A percentile compares a stretch with the other conserved stretches of the same genome.
Evolutionary conservation across 768 basidiomycete species (phyloP).

Genomic region (Boletus coccyginus): DNA sequence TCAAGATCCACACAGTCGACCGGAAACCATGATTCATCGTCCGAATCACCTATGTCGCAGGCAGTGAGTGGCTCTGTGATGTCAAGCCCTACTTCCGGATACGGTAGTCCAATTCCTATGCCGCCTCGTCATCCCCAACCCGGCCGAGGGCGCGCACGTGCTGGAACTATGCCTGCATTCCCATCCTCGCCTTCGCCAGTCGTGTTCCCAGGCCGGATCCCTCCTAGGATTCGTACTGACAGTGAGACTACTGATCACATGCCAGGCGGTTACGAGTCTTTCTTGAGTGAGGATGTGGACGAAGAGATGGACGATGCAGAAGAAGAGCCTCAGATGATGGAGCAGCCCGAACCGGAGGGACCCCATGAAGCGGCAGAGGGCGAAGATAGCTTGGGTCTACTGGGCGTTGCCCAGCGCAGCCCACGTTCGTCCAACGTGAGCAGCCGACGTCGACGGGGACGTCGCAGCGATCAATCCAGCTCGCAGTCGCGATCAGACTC

Average conservation of each 20-base stretch:
- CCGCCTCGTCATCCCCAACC: slow-evolving; percentile 46
- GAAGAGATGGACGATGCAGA: slow-evolving; percentile 33
- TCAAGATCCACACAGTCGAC: slow-evolving; percentile 57
- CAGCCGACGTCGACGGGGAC: slow-evolving; percentile 32
- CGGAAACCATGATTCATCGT: slow-evolving; percentile 55
- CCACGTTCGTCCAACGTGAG: slow-evolving; percentile 42
- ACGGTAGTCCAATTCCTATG: slow-evolving; percentile 42
- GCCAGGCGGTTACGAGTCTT: slow-evolving; percentile 30
- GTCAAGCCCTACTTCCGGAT: slow-evolving; percentile 36
- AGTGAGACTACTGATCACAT: slow-evolving; percentile 29
- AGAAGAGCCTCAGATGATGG: slow-evolving; percentile 37
- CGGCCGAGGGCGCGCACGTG: slow-evolving; percentile 36
- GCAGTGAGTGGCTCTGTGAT: slow-evolving; percentile 36
- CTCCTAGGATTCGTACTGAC: slow-evolving; percentile 26
- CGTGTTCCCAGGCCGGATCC: slow-evolving; percentile 25
- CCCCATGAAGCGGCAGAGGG: slow-evolving; percentile 59
- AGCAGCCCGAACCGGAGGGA: slow-evolving; percentile 49
- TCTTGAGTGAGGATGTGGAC: slow-evolving; percentile 32
- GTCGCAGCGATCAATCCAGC: slow-evolving; percentile 37
- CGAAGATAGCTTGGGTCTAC: slow-evolving; percentile 59
- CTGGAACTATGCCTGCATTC: slow-evolving; percentile 39
- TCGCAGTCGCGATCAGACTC: slow-evolving; percentile 30
- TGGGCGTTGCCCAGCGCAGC: slow-evolving; percentile 49
- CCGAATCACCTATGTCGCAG: slow-evolving; percentile 55
- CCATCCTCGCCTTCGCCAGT: slow-evolving; percentile 38